Evolutionary conservation across 2,329 filamentous ascomycete genomes (phyloP).

Genomic region (Xylariaceae sp.): DNA sequence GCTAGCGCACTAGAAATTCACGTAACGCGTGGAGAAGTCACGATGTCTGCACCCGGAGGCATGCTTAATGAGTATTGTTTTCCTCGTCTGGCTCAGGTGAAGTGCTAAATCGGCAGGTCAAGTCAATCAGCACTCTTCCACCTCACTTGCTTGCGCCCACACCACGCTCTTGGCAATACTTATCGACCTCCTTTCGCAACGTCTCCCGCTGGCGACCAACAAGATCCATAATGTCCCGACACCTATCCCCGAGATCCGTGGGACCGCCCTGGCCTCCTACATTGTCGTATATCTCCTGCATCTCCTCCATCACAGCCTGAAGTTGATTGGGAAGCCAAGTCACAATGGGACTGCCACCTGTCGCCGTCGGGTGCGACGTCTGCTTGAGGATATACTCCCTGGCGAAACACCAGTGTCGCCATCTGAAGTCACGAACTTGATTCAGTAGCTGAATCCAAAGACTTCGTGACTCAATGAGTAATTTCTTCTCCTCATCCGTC

Average conservation of each 20-base stretch:
- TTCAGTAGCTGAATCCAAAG: constrained; percentile 65
- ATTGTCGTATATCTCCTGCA: constrained; percentile 54
- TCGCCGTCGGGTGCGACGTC: constrained; percentile 72
- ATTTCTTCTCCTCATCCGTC: constrained; percentile 31
- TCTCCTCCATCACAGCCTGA: constrained; percentile 67
- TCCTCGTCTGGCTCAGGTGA: too few species aligned
- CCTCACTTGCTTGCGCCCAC: constrained; percentile 11
- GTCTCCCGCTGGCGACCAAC: constrained; percentile 61
- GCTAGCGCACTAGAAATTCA: too few species aligned
- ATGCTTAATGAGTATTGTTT: too few species aligned
- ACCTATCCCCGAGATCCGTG: constrained; percentile 42
- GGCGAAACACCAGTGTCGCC: constrained; percentile 83
- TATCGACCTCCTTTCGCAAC: constrained; percentile 68
- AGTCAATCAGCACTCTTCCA: not conserved
- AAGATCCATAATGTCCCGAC: constrained; percentile 63
- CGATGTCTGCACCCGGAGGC: too few species aligned
- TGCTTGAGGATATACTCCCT: constrained; percentile 80
- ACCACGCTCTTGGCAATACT: constrained; percentile 64
- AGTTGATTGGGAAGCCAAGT: constrained; percentile 84
- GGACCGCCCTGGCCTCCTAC: constrained; percentile 35
- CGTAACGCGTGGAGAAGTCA: too few species aligned
- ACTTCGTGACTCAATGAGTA: constrained; percentile 51
- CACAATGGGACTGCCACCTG: constrained; percentile 76
- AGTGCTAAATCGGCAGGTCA: too few species aligned
- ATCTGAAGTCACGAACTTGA: constrained; percentile 76